Evolutionary conservation across 495 filamentous ascomycete species (phyloP).

Genomic region (Neurospora sublineolata): DNA sequence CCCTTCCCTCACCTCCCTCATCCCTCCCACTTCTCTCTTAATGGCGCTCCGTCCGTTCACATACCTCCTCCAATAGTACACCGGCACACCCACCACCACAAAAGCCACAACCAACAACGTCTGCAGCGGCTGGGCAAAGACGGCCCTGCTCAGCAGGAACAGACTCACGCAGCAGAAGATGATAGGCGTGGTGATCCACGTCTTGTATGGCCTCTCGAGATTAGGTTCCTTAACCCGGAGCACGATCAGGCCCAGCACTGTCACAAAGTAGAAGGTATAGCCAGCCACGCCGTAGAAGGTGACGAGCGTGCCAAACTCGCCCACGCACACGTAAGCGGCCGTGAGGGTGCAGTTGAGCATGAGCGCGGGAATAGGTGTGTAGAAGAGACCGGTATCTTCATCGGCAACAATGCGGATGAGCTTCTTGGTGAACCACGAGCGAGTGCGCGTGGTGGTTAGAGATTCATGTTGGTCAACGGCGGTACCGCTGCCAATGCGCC

Average conservation of each 20-base stretch:
- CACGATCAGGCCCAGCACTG: slow-evolving; percentile 85
- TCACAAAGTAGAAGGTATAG: slow-evolving; percentile 94
- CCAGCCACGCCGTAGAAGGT: slow-evolving; percentile 97
- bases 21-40: slow-evolving; percentile 22
- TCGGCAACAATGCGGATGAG: slow-evolving; percentile 48
- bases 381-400: slow-evolving; percentile 54
- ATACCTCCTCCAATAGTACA: slow-evolving; percentile 80
- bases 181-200: slow-evolving; percentile 93
- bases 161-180: slow-evolving; percentile 97
- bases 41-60: neutral
- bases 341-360: slow-evolving; percentile 66
- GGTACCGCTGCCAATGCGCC: slow-evolving; percentile 63
- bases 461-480: slow-evolving; percentile 21
- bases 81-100: slow-evolving; percentile 67
- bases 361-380: slow-evolving; percentile 86
- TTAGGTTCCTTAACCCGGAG: slow-evolving; percentile 78
- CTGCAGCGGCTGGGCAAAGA: slow-evolving; percentile 84
- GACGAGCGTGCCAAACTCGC: slow-evolving; percentile 82
- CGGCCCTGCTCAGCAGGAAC: slow-evolving; percentile 75
- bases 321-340: slow-evolving; percentile 63
- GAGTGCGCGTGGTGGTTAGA: slow-evolving; percentile 38
- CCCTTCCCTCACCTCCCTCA: neutral
- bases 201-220: slow-evolving; percentile 80
- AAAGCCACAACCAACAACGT: slow-evolving; percentile 77
- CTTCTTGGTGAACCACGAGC: slow-evolving; percentile 46